These are phyloP conservation scores for Yamadazyma nakazawae DNA, from an alignment of 805 yeast genomes.

Conservation along the genomic window DNA sequence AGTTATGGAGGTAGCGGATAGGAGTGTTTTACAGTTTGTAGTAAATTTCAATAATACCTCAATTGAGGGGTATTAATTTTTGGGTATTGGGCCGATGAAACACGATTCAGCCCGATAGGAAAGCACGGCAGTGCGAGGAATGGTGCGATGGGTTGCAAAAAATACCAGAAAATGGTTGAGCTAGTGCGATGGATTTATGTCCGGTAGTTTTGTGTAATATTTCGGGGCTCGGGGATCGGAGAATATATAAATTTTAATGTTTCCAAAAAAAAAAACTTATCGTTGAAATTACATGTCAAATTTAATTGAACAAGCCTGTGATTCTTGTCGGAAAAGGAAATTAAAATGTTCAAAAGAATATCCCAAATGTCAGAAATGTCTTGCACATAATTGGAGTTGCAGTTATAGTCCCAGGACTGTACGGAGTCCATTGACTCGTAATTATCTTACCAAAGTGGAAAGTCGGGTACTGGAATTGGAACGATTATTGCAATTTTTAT, in stretches of 20 bases:
- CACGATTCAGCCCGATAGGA: neutral
- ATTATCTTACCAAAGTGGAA: conserved; percentile 76
- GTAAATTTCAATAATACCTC: too few relatives aligned
- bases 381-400: conserved; percentile 69
- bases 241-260: neutral
- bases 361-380: conserved; percentile 76
- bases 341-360: conserved; percentile 75
- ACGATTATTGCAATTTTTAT: conserved; percentile 27
- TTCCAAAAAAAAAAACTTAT: conserved; percentile 1
- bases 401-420: conserved; percentile 74
- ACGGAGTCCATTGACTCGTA: conserved; percentile 79
- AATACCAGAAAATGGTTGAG: too few relatives aligned
- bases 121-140: neutral
- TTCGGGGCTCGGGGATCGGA: conserved; percentile 11
- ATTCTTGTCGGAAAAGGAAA: conserved; percentile 77
- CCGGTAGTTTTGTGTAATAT: conserved; percentile 3
- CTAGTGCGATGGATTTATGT: too few relatives aligned
- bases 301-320: conserved; percentile 60
- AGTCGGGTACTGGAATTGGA: conserved; percentile 33
- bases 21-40: too few relatives aligned
- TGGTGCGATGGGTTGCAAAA: neutral
- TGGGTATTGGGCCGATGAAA: too few relatives aligned
- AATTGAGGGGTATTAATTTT: too few relatives aligned
- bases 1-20: too few relatives aligned
- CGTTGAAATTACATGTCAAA: conserved; percentile 1